Evolutionary conservation across 2,329 filamentous ascomycete genomes (phyloP).

Genomic region (Colletotrichum sp.): DNA sequence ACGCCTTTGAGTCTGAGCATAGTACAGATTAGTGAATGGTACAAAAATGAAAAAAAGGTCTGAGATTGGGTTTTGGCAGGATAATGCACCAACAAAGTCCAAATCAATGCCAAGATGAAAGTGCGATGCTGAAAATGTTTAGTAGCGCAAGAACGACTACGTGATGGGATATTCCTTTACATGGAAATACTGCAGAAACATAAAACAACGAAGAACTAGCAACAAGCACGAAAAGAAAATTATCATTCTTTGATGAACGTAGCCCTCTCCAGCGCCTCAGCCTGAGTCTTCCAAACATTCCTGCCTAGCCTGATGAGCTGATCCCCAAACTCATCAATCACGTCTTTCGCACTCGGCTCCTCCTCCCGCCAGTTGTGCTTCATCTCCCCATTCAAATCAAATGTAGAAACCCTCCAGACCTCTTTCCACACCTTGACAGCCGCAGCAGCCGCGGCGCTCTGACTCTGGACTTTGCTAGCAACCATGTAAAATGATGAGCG

Average conservation of each 20-base stretch:
- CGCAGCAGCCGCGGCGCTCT: conserved; percentile 31
- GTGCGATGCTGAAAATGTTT: not conserved
- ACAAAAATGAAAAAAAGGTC: not conserved
- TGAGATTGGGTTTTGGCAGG: not conserved
- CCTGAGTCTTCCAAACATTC: not conserved
- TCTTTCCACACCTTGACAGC: conserved; percentile 46
- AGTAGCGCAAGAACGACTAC: not conserved
- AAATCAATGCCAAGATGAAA: not conserved
- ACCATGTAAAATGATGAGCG: conserved; percentile 60
- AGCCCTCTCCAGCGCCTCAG: not conserved
- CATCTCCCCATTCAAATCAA: not conserved
- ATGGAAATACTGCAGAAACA: not conserved
- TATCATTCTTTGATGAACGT: not conserved
- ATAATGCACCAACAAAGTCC: not conserved
- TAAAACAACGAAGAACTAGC: not conserved
- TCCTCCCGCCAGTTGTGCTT: not conserved
- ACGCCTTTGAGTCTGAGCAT: not conserved
- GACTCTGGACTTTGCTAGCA: conserved; percentile 44
- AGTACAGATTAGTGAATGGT: not conserved
- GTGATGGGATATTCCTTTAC: too few relatives aligned
- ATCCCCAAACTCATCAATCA: not conserved
- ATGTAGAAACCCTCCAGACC: conserved; percentile 43
- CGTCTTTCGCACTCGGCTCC: not conserved
- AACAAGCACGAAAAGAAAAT: not conserved
- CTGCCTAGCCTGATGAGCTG: not conserved